phyloP scores from a whole-genome alignment of 371 early-diverging fungal species.

The Conidiobolus incongruus region DNA sequence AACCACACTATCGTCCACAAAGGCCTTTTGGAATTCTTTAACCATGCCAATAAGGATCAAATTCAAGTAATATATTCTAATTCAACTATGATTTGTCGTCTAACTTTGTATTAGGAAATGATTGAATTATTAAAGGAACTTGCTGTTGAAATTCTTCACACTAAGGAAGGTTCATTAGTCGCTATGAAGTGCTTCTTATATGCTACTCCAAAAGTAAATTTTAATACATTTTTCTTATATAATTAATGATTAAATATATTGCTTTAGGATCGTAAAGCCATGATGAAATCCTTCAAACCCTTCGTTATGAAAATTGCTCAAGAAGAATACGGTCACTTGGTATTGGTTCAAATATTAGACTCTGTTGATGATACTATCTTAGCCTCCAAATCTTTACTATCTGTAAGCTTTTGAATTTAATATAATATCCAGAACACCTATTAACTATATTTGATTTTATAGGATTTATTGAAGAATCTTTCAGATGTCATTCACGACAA shows the following conservation, averaged over 20 bases:
- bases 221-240: too few relatives aligned
- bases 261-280: conserved; percentile 68
- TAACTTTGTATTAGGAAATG: conserved; percentile 17
- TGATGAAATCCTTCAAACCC: conserved; percentile 68
- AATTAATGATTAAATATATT: conserved; percentile 11
- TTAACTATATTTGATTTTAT: conserved; percentile 4
- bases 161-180: conserved; percentile 68
- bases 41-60: conserved; percentile 27
- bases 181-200: conserved; percentile 59
- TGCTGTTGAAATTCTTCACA: conserved; percentile 70
- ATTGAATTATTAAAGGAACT: conserved; percentile 61
- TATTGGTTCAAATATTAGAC: conserved; percentile 61
- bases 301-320: conserved; percentile 53
- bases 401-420: conserved; percentile 11
- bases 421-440: neutral
- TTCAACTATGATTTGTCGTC: neutral
- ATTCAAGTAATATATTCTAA: conserved; percentile 17
- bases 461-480: conserved; percentile 24
- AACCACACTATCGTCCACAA: conserved; percentile 71
- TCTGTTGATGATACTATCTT: conserved; percentile 89
- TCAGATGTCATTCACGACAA: conserved; percentile 34
- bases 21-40: conserved; percentile 62
- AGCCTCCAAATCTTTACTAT: conserved; percentile 45
- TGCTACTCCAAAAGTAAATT: too few relatives aligned
- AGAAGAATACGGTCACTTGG: conserved; percentile 81